Evolutionary conservation across 2,329 filamentous ascomycete species (phyloP).

Genomic region (Lachnellula occidentalis): DNA sequence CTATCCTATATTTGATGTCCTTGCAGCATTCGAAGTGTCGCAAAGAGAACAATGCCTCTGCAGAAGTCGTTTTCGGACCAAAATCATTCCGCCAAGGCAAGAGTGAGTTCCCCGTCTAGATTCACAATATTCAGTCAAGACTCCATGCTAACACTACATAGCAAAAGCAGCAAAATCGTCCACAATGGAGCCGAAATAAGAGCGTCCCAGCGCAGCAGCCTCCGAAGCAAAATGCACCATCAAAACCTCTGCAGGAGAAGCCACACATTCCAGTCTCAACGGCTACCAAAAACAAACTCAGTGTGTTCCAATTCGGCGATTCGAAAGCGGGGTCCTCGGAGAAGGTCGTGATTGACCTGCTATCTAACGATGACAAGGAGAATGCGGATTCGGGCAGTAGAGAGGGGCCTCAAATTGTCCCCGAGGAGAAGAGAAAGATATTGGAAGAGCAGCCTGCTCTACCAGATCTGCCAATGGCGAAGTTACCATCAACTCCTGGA

Average conservation of each 20-base stretch:
- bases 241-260: constrained; percentile 26
- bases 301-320: constrained; percentile 47
- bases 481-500: constrained; percentile 41
- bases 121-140: background rate
- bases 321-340: constrained; percentile 19
- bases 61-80: constrained; percentile 34
- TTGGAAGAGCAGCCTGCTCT: constrained; percentile 11
- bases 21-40: background rate
- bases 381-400: constrained; percentile 11
- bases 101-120: constrained; percentile 12
- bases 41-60: constrained; percentile 27
- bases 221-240: constrained; percentile 9
- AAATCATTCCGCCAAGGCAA: constrained; percentile 29
- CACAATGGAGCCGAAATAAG: constrained; percentile 29
- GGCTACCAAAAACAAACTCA: constrained; percentile 55
- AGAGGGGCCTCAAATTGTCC: background rate
- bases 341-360: constrained; percentile 17
- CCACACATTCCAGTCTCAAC: constrained; percentile 39
- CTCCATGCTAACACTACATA: constrained; percentile 4
- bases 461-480: constrained; percentile 23
- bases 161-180: constrained; percentile 18
- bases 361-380: constrained; percentile 25
- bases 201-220: constrained; percentile 24
- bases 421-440: background rate
- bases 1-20: background rate